Conservation (phyloP, 2,329 filamentous ascomycete genomes). For the Akanthomyces lecanii region DNA sequence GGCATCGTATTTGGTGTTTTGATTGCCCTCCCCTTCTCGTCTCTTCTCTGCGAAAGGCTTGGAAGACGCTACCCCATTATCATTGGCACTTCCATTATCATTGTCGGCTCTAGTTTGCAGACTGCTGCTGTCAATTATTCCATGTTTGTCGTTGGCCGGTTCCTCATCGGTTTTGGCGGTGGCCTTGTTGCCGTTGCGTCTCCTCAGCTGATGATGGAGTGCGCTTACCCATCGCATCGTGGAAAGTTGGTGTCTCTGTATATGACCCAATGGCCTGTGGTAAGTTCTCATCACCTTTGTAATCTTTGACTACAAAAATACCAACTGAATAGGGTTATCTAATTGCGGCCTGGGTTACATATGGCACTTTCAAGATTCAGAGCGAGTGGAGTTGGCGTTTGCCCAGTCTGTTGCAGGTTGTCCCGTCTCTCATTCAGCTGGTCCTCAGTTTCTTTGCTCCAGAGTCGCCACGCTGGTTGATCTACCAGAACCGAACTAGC, state of each 20-base stretch:
- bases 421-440: constrained; percentile 59
- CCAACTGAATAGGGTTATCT: too few relatives aligned
- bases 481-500: constrained; percentile 58
- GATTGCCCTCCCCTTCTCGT: too few relatives aligned
- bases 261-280: too few relatives aligned
- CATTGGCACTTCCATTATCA: constrained; percentile 18
- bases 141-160: constrained; percentile 35
- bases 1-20: too few relatives aligned
- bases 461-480: constrained; percentile 62
- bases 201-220: too few relatives aligned
- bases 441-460: constrained; percentile 64
- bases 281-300: too few relatives aligned
- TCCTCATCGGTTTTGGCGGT: too few relatives aligned
- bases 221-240: too few relatives aligned
- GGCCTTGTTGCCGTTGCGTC: too few relatives aligned
- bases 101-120: constrained; percentile 41
- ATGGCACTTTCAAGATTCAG: constrained; percentile 52
- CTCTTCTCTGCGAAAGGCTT: too few relatives aligned
- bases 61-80: not conserved
- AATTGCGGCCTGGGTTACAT: not conserved
- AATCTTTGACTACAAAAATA: too few relatives aligned
- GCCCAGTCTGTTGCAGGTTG: constrained; percentile 59
- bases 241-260: too few relatives aligned
- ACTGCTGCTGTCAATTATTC: constrained; percentile 36
- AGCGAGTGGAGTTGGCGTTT: constrained; percentile 65